phyloP scores from a whole-genome alignment of 257 asterid species.

The Paraleonurus japonicus region DNA sequence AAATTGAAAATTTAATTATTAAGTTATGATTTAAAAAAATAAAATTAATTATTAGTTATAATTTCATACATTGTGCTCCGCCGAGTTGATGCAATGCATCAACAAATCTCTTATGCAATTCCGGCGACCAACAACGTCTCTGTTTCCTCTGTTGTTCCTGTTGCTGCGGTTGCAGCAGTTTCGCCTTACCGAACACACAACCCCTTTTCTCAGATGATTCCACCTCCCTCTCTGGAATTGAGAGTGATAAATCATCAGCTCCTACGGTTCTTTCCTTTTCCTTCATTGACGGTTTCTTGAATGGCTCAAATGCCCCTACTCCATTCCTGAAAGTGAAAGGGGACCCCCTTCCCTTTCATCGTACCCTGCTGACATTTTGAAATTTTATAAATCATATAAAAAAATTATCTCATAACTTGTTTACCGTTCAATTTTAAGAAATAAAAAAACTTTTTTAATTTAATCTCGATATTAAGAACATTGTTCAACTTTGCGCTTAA shows the following conservation, averaged over 20 bases:
- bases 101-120: slow-evolving; percentile 56
- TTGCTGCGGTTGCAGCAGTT: slow-evolving; percentile 12
- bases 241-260: slow-evolving; percentile 31
- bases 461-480: too few species aligned
- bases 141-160: slow-evolving; percentile 48
- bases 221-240: slow-evolving; percentile 20
- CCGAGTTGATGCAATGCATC: slow-evolving; percentile 60
- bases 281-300: slow-evolving; percentile 23
- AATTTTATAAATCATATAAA: not conserved
- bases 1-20: not conserved
- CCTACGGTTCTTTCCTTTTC: slow-evolving; percentile 20
- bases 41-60: too few species aligned
- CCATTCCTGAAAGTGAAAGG: slow-evolving; percentile 24
- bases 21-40: too few species aligned
- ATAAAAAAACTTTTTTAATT: too few species aligned
- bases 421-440: too few species aligned
- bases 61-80: slow-evolving; percentile 49
- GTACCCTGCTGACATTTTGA: slow-evolving; percentile 24
- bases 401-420: too few species aligned
- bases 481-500: too few species aligned
- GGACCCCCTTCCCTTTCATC: slow-evolving; percentile 24
- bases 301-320: slow-evolving; percentile 47
- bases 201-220: slow-evolving; percentile 19
- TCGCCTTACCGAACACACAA: not conserved
- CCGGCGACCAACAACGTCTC: slow-evolving; percentile 74